Evolutionary conservation across 2,329 filamentous ascomycete genomes (phyloP), one percentile per base, ranked within the genome.

Genomic region (Colletotrichum tabaci): DNA sequence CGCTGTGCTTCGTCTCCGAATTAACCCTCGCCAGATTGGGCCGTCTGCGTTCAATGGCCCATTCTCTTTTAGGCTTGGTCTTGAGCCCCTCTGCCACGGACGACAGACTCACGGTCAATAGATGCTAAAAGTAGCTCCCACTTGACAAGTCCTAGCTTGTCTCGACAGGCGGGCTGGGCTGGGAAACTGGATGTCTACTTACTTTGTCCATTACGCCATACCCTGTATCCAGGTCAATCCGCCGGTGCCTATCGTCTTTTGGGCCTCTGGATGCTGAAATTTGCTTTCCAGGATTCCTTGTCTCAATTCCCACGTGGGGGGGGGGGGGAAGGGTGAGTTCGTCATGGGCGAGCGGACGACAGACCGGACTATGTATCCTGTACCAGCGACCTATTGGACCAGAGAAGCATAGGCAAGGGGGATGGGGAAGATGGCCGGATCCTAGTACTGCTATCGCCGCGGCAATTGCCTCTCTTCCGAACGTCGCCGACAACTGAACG

Each of bases 301-400:
- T 57, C 56, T 52, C 56, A 67, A 35, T 6, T 61, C 57, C 35
- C 64, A 62, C 67, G 67, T 57, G 67, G 50, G 21, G 53, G 18
- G 9, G 23, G 42, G 18, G 18, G 9, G 23, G 42, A 15, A 44
- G 23, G 38, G 46, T 38, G 35, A 38, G 16, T 35, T 23, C 23
- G 42, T 42, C 49, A 49, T 15, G 26, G 46, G 40, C 35, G 49
- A 26, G 40, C 57, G 40, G 40, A 18, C 26, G 35, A 40, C 26
- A 50, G n/a, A 26, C 35, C 61, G 40, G 53, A 49, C 53, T 23
- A 56, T 57, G 26, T 26, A 26, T 26, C 26, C 38, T 44, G 38
- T 53, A 60, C 38, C 38, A 35, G 61, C 47, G 38, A 50, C 50
- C 30, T 30, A 30, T 30, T 30, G 30, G 6, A 30, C 30, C 30